Base-by-base conservation (phyloP, 2,329 filamentous ascomycete species). In the Sclerotinia borealis region DNA sequence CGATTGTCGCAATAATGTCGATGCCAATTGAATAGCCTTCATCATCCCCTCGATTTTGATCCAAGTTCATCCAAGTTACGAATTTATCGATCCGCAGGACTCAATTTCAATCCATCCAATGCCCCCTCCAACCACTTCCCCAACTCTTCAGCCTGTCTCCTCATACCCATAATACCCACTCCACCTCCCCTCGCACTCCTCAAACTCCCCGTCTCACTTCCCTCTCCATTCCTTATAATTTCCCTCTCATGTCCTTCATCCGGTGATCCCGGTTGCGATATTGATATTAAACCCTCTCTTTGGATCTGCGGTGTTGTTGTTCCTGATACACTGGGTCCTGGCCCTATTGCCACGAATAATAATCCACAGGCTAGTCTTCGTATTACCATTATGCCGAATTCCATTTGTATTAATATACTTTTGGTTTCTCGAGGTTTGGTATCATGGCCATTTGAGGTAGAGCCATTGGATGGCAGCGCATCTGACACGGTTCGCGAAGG, bases 281-380 rank as follows among this genome's bases (percentile, higher is more conserved):
- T 56, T 19, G 52, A 56, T 17, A 56, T 22, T 31, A 56, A 11
- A n/a, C 37, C 37, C n/a, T 56, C 52, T 43, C 52, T 43, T 10
- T 43, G 52, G 31, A 34, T 43, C 27, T 56, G 52, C 37, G 52
- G 45, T 5, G 58, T 31, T 17, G 31, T 27, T 17, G 41, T 34
- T 41, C 59, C 51, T 37, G 51, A 36, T 7, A 37, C 29, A 3
- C 45, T 29, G 63, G 75, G 70, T 3, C 78, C 71, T 1, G 81
- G 78, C 0, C 84, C 85, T 47, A 87, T 79, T 68, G 83, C 85
- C 52, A 87, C 82, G 67, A 88, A 85, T 43, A 88, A 76, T 51
- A 88, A 78, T 22, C 84, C 84, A 72, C 84, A 87, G 47, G 77
- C 78, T 37, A 88, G 76, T 2, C 78, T 77, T 13, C 84, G 78